Conservation (phyloP, 2,329 filamentous ascomycete genomes). For the Coniochaeta pulveracea region DNA sequence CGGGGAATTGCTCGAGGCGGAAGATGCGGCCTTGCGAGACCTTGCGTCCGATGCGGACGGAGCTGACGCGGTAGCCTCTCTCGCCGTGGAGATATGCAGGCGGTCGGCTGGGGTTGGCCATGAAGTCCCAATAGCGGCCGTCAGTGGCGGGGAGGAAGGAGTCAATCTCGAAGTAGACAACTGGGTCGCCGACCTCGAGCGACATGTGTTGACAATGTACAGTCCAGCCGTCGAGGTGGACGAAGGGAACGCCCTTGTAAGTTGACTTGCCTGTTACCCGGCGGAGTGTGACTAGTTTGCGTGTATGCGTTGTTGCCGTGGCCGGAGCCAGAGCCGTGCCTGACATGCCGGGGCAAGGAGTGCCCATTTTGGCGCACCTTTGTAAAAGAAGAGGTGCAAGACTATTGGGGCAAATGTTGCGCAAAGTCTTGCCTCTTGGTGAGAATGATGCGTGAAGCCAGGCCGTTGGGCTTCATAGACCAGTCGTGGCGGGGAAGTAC, state of each 20-base stretch:
- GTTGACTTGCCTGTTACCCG: slow-evolving; percentile 9
- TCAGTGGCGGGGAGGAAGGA: slow-evolving; percentile 16
- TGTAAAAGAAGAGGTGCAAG: too few relatives aligned
- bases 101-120: neutral
- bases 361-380: too few relatives aligned
- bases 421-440: too few relatives aligned
- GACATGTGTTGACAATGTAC: slow-evolving; percentile 10
- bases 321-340: too few relatives aligned
- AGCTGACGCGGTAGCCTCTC: slow-evolving; percentile 14
- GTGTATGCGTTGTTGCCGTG: too few relatives aligned
- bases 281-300: slow-evolving; percentile 19
- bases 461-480: too few relatives aligned
- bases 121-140: slow-evolving; percentile 13
- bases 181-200: slow-evolving; percentile 13
- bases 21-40: slow-evolving; percentile 19
- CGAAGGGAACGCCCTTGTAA: slow-evolving; percentile 7
- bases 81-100: slow-evolving; percentile 7
- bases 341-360: too few relatives aligned
- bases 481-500: too few relatives aligned
- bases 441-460: too few relatives aligned
- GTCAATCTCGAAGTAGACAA: slow-evolving; percentile 21
- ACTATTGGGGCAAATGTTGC: too few relatives aligned
- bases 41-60: slow-evolving; percentile 7
- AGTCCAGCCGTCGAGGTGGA: slow-evolving; percentile 17
- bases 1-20: slow-evolving; percentile 10